Evolutionary conservation across 192 early-diverging fungal species (phyloP).

Genomic region (Coemansia javaensis): DNA sequence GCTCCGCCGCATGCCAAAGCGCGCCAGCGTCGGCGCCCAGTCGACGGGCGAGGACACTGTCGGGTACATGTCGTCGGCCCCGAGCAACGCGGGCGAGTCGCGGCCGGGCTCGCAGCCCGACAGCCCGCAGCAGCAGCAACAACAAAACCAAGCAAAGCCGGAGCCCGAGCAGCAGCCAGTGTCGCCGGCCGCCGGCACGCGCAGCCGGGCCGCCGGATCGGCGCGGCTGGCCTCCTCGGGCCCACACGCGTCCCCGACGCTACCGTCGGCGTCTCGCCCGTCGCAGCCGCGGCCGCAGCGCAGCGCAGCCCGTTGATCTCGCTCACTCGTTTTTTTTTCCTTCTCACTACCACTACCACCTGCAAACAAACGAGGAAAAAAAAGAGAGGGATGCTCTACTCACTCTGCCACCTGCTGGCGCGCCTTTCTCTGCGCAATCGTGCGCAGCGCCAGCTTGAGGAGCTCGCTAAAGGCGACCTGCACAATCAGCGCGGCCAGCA

Average conservation of each 20-base stretch:
- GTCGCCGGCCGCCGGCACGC: constrained; percentile 14
- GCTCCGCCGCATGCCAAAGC: constrained; percentile 6
- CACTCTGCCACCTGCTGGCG: neutral
- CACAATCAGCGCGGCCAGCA: constrained; percentile 54
- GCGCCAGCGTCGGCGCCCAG: constrained; percentile 19
- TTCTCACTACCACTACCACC: neutral
- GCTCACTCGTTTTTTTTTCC: neutral
- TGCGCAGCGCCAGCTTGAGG: constrained; percentile 56
- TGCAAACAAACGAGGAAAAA: neutral
- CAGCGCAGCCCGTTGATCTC: constrained; percentile 2
- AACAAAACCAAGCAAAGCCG: neutral
- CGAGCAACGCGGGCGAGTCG: constrained; percentile 25
- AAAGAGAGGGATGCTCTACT: neutral
- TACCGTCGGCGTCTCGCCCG: constrained; percentile 24
- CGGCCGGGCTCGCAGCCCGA: constrained; percentile 5
- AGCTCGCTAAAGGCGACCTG: constrained; percentile 57
- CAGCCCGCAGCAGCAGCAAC: constrained; percentile 7
- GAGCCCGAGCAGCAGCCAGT: neutral
- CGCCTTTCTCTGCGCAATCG: neutral
- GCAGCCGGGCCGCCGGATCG: constrained; percentile 14
- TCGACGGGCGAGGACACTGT: constrained; percentile 46
- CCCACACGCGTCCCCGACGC: constrained; percentile 6
- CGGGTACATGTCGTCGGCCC: constrained; percentile 52
- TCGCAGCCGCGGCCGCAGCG: constrained; percentile 41
- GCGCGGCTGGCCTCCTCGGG: constrained; percentile 5